These are phyloP conservation scores for Aristolochia fimbriata DNA, from an alignment of 164 flowering plant genomes.

Conservation along the genomic window DNA sequence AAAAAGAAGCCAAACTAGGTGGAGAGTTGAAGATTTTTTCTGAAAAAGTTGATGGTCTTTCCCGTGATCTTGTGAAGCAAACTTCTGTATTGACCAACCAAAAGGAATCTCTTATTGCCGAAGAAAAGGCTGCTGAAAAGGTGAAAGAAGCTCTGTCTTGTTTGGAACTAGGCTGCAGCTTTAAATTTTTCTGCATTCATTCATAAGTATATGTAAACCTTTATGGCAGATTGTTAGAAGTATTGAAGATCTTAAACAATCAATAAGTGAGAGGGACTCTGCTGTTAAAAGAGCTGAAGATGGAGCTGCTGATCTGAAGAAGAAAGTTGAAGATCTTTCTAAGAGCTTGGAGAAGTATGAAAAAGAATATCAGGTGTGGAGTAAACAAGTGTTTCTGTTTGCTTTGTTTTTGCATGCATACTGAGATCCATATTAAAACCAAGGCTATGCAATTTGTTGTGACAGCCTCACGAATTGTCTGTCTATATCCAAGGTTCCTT, in stretches of 20 bases:
- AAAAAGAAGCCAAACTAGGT: constrained; percentile 84
- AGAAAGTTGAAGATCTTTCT: constrained; percentile 49
- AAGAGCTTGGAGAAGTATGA: constrained; percentile 65
- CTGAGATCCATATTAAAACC: no score
- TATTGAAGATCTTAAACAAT: constrained; percentile 59
- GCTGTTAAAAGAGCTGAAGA: constrained; percentile 76
- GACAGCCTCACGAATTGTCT: no score
- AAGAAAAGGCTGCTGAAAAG: constrained; percentile 60
- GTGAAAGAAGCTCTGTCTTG: constrained; percentile 16
- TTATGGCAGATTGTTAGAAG: constrained; percentile 40
- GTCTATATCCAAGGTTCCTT: no score
- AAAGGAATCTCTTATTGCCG: constrained; percentile 64
- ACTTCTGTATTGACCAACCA: constrained; percentile 58
- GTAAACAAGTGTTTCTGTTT: no score
- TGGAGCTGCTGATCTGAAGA: constrained; percentile 80
- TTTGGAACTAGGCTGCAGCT: no score
- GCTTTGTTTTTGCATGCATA: no score
- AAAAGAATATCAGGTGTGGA: constrained; percentile 73
- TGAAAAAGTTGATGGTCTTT: constrained; percentile 68
- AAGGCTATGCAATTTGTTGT: no score
- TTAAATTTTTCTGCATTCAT: no score
- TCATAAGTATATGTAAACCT: no score
- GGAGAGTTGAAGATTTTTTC: constrained; percentile 70
- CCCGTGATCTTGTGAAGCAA: constrained; percentile 67
- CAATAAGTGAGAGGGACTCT: constrained; percentile 53